Evolutionary conservation across 495 filamentous ascomycete genomes (phyloP), one percentile per base, ranked within the genome.

Genomic region (Jackrogersella multiformis): DNA sequence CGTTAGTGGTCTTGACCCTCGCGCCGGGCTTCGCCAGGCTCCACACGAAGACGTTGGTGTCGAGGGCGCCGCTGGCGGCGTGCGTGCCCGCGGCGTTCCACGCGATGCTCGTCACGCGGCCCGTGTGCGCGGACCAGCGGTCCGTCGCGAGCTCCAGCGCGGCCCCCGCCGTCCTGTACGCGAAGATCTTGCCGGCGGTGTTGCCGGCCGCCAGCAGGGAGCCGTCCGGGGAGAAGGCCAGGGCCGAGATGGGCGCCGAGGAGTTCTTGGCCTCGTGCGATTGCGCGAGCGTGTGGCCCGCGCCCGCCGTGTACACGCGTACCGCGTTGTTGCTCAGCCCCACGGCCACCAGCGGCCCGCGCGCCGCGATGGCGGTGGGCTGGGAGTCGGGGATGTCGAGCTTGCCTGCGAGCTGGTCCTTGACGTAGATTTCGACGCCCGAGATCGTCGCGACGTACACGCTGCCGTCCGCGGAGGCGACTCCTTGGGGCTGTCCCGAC

Each of bases 1-100:
- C 92, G 73, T 96, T 92, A 24, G 84, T 75, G 35, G 87, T 86
- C 76, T 92, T 93, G 53, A 94, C 80, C 72, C 94, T 85, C 72
- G 88, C 89, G 23, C 91, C 92, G 0, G 93, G 94, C 64, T 91
- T 90, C 44, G 86, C 82, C 65, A 97, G 78, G 75, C 92, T 96
- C 93, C 95, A 99, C 26, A 96, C 88, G 70, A 90, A 91, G 39
- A 99, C 86, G 68, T 96, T 90, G 3, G 93, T 97, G 73, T 99
- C 95, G 35, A 98, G 78, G 2, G 86, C 87, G 4, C 94, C 96
- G 70, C 91, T 96, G 12, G 87, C 92, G 5, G 93, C 90, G 73
- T 91, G 89, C 18, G 87, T 89, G 7, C 89, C 90, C 18, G 84
- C 85, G 5, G 76, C 76, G 71, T 93, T 91, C 95, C 95, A 99